Percentiles rank a stretch among this genome's conserved stretches.
phyloP scores from a whole-genome alignment of 805 yeast species.

The Cyberlindnera maclurae region DNA sequence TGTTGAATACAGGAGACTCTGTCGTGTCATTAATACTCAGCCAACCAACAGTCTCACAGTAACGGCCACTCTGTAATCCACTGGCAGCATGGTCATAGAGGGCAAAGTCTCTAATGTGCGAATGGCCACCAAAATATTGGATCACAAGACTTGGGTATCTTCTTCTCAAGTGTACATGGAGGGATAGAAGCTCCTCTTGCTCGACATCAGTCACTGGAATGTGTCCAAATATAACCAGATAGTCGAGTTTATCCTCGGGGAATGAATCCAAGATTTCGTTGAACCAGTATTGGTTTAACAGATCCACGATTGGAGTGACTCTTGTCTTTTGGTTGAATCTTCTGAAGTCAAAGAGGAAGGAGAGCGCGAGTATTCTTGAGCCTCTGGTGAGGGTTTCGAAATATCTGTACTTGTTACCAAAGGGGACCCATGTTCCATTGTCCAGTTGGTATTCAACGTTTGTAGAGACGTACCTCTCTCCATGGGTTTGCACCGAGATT shows the following conservation, averaged over 20 bases:
- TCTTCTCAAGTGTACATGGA: constrained; percentile 41
- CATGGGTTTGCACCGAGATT: constrained; percentile 47
- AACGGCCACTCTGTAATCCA: constrained; percentile 89
- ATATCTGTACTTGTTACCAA: constrained; percentile 62
- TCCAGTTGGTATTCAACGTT: constrained; percentile 55
- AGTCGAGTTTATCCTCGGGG: constrained; percentile 44
- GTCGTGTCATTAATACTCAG: constrained; percentile 42
- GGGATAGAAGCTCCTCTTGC: constrained; percentile 26
- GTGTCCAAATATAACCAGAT: constrained; percentile 71
- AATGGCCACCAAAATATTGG: constrained; percentile 91
- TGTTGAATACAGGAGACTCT: constrained; percentile 28
- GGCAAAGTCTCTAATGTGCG: constrained; percentile 82
- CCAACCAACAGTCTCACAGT: constrained; percentile 92
- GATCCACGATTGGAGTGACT: constrained; percentile 55
- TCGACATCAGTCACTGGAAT: constrained; percentile 49
- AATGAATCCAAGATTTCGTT: constrained; percentile 29
- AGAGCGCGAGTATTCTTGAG: constrained; percentile 55
- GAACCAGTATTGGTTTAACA: constrained; percentile 62
- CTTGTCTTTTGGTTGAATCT: constrained; percentile 51
- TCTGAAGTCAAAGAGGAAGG: constrained; percentile 72
- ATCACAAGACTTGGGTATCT: constrained; percentile 57
- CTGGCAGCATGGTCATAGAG: constrained; percentile 58
- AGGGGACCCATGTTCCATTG: constrained; percentile 42
- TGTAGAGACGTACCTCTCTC: constrained; percentile 60
- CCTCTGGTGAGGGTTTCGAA: constrained; percentile 53